Evolutionary conservation across 495 filamentous ascomycete genomes (phyloP), one percentile per base, ranked within the genome.

Genomic region (Xylaria bambusicola): DNA sequence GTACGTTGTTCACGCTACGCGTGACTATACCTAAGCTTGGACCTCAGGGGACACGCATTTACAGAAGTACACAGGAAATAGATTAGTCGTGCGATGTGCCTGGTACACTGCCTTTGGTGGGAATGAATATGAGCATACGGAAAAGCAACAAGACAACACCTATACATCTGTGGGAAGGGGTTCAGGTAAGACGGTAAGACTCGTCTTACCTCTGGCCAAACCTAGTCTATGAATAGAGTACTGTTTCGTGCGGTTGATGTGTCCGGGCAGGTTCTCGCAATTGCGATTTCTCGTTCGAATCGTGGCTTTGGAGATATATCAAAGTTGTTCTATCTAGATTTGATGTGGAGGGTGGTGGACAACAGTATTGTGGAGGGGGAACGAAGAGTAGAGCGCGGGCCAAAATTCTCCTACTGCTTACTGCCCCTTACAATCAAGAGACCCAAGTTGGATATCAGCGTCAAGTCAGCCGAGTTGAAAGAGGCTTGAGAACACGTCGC

Each of bases 361-460:
- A 15, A 42, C 20, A 33, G 38, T n/a, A 6, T 23, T 44, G 52
- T 29, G 31, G 31, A n/a, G 29, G 31, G n/a, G 29, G 48, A 52
- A 21, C 12, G 38, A 38, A 44, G 38, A 23, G 38, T 54, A 38
- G 52, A 54, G 38, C 42, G 26, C 52, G 52, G 52, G 52, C 52
- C 52, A 38, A 54, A 36, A 36, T 54, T 54, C 17, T 10, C 17
- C 7, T 33, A n/a, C 21, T 29, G 17, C 17, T 17, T 44, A 18
- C 21, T 21, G 10, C 21, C 18, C 41, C 38, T 24, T 15, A 54
- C 36, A 54, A 21, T 23, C n/a, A 44, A 21, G n/a, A 20, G 17
- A 21, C 3, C 5, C 41, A 13, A 20, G 41, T 20, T 21, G 41
- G 29, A 23, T 18, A 23, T 41, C 36, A 36, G 17, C 36, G 50